A percentile compares a stretch with the other conserved stretches of the same genome.
Conservation (phyloP, 345 rosid species). For the Eucalyptus erythrocorys region DNA sequence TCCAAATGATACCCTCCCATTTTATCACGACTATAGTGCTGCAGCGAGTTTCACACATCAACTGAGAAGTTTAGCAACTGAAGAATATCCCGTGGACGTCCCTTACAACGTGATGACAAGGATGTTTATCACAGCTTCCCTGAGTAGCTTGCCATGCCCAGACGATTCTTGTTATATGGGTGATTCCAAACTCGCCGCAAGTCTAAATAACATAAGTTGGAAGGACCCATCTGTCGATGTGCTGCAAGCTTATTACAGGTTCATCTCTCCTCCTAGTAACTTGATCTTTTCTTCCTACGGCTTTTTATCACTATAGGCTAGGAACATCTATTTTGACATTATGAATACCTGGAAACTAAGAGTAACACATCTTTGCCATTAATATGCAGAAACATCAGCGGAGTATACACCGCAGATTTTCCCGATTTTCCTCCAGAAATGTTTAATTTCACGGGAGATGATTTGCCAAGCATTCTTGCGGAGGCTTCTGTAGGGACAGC, state of each 20-base stretch:
- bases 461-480: not conserved
- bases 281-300: not conserved
- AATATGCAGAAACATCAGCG: not conserved
- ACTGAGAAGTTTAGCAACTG: not conserved
- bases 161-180: not conserved
- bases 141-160: not conserved
- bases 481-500: not conserved
- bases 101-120: not conserved
- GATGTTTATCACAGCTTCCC: not conserved
- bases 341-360: not conserved
- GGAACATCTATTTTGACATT: not conserved
- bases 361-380: not conserved
- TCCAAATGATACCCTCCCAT: not conserved
- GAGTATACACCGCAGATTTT: not conserved
- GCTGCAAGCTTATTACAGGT: not conserved
- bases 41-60: not conserved
- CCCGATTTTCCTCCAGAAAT: not conserved
- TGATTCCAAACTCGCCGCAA: not conserved
- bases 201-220: conserved; percentile 3
- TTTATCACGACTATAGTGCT: not conserved
- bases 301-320: not conserved
- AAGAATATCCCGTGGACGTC: not conserved
- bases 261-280: not conserved
- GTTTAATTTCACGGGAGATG: not conserved
- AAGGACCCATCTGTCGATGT: not conserved